Conservation (phyloP, 257 asterid species). For the Linderniella brevidens region DNA sequence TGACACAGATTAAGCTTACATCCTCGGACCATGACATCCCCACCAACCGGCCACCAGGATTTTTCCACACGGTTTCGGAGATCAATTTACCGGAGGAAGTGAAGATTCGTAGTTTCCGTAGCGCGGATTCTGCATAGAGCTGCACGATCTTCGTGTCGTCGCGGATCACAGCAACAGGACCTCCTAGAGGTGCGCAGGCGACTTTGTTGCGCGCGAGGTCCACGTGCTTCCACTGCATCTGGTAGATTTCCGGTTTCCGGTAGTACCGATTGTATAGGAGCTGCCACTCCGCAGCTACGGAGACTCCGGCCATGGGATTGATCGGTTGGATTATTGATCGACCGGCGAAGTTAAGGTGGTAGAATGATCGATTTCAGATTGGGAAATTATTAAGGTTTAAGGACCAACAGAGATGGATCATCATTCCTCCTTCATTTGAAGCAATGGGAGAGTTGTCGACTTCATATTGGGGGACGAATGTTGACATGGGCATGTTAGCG, state of each 20-base stretch:
- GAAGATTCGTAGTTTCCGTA: conserved; percentile 79
- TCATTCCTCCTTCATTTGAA: too few relatives aligned
- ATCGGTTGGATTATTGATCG: too few relatives aligned
- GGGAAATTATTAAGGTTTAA: too few relatives aligned
- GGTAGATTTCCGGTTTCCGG: conserved; percentile 85
- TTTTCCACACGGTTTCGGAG: conserved; percentile 76
- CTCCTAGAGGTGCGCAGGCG: conserved; percentile 92
- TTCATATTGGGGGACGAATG: too few relatives aligned
- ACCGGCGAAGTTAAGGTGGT: too few relatives aligned
- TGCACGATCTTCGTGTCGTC: conserved; percentile 93
- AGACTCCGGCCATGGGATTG: conserved; percentile 53
- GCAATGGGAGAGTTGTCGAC: too few relatives aligned
- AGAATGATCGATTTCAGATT: too few relatives aligned
- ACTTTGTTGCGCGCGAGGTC: conserved; percentile 83
- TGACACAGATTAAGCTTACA: conserved; percentile 56
- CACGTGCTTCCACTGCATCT: conserved; percentile 87
- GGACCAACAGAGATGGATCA: too few relatives aligned
- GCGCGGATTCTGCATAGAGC: conserved; percentile 85
- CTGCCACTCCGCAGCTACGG: conserved; percentile 99
- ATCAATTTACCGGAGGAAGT: conserved; percentile 69
- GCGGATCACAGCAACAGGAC: conserved; percentile 90
- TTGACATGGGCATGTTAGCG: too few relatives aligned
- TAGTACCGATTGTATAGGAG: conserved; percentile 79
- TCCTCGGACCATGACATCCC: conserved; percentile 91
- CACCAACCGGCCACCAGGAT: conserved; percentile 72